Conservation (phyloP, 1,284 basidiomycete species). For the Sanghuangporus baumii region DNA sequence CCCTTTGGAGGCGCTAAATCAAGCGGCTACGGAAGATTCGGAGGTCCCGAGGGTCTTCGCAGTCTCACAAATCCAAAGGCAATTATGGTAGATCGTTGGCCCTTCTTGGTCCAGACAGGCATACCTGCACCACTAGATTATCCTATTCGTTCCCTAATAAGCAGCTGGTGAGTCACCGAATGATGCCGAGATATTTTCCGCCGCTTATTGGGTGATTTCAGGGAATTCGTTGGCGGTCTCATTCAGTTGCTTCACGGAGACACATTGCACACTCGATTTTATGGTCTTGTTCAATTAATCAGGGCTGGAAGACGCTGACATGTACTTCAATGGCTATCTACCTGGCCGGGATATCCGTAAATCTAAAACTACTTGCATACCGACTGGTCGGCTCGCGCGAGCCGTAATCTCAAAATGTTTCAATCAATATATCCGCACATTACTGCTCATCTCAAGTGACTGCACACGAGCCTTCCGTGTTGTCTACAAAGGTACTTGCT, state of each 20-base stretch:
- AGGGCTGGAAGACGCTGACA: slow-evolving; percentile 22
- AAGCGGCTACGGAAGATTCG: slow-evolving; percentile 88
- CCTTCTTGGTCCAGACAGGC: slow-evolving; percentile 72
- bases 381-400: background rate
- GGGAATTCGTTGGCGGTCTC: slow-evolving; percentile 76
- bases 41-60: slow-evolving; percentile 89
- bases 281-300: slow-evolving; percentile 38
- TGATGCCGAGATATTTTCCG: background rate
- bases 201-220: slow-evolving; percentile 28
- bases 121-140: slow-evolving; percentile 89
- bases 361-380: background rate
- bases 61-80: slow-evolving; percentile 84
- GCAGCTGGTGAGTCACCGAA: slow-evolving; percentile 67
- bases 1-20: slow-evolving; percentile 91
- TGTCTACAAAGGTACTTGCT: no score
- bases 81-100: slow-evolving; percentile 82
- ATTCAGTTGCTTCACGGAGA: slow-evolving; percentile 73
- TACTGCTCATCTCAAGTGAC: background rate
- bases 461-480: no score
- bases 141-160: slow-evolving; percentile 71
- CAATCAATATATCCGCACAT: background rate
- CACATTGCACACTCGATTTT: slow-evolving; percentile 55
- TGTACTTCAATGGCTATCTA: background rate
- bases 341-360: background rate
- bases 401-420: background rate